These are phyloP conservation scores for Aciculoconidium aculeatum DNA, from an alignment of 805 yeast species.

Conservation along the genomic window DNA sequence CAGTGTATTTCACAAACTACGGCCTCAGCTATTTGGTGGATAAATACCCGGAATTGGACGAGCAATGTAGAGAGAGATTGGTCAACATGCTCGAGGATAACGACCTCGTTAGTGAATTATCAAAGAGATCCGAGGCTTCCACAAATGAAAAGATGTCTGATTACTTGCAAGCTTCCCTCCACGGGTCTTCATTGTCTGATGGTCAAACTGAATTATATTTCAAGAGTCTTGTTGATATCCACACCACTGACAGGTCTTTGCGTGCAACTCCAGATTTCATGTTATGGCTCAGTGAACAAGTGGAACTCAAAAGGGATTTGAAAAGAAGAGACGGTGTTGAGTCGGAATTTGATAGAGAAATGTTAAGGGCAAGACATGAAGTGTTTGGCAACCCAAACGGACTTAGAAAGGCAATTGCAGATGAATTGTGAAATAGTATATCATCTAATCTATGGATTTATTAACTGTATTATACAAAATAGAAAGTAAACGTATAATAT, in stretches of 20 bases:
- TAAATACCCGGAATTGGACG: conserved; percentile 22
- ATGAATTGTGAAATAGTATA: conserved; percentile 34
- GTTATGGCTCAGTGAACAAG: conserved; percentile 55
- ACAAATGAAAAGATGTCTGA: conserved; percentile 29
- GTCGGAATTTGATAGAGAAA: conserved; percentile 34
- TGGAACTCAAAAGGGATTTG: conserved; percentile 19
- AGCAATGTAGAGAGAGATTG: conserved; percentile 31
- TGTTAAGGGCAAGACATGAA: conserved; percentile 47
- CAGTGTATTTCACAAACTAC: conserved; percentile 17
- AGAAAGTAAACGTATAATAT: conserved; percentile 3
- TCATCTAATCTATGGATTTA: conserved; percentile 1
- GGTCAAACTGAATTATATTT: conserved; percentile 9
- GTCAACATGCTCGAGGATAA: conserved; percentile 45
- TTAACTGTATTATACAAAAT: conserved; percentile 1
- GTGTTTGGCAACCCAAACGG: conserved; percentile 79
- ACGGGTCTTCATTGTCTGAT: conserved; percentile 10
- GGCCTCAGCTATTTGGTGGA: conserved; percentile 22
- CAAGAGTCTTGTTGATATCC: conserved; percentile 25
- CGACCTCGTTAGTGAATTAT: conserved; percentile 12
- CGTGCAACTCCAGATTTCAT: conserved; percentile 41
- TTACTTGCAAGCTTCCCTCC: conserved; percentile 30
- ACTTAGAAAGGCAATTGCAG: conserved; percentile 52
- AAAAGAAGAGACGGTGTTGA: conserved; percentile 22
- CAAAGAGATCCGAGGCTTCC: conserved; percentile 8
- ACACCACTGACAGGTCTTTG: conserved; percentile 21